Percentiles rank a stretch among this genome's conserved stretches.
Evolutionary conservation across 1,139 yeast species (phyloP).

Genomic region (Yamadazyma friedrichii): DNA sequence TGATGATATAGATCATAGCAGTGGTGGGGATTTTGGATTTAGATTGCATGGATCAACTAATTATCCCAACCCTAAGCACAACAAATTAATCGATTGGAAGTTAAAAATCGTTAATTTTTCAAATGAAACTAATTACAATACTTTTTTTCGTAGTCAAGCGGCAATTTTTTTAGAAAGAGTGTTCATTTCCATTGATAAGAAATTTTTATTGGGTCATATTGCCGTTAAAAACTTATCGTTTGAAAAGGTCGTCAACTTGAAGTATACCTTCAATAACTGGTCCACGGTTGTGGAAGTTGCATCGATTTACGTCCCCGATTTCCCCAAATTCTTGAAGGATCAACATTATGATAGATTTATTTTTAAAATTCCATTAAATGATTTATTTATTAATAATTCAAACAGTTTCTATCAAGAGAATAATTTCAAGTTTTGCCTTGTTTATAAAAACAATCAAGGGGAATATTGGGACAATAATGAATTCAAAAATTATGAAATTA

Average conservation of each 20-base stretch:
- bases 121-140: slow-evolving; percentile 31
- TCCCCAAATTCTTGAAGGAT: slow-evolving; percentile 49
- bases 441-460: slow-evolving; percentile 46
- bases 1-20: slow-evolving; percentile 19
- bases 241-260: slow-evolving; percentile 58
- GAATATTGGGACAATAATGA: slow-evolving; percentile 82
- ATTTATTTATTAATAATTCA: slow-evolving; percentile 24
- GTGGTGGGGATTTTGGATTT: slow-evolving; percentile 12
- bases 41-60: slow-evolving; percentile 18
- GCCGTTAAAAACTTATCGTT: slow-evolving; percentile 71
- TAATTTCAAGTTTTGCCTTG: slow-evolving; percentile 53
- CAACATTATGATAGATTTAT: slow-evolving; percentile 57
- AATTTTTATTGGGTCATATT: slow-evolving; percentile 63
- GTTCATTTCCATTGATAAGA: slow-evolving; percentile 56
- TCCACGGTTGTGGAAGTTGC: slow-evolving; percentile 66
- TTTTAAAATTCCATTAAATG: slow-evolving; percentile 52
- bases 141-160: slow-evolving; percentile 32
- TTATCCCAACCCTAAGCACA: slow-evolving; percentile 24
- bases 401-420: slow-evolving; percentile 20
- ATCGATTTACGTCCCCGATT: slow-evolving; percentile 61
- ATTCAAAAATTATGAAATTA: slow-evolving; percentile 55
- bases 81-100: slow-evolving; percentile 43
- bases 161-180: slow-evolving; percentile 66
- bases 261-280: slow-evolving; percentile 76
- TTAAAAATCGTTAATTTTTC: slow-evolving; percentile 50